Evolutionary conservation across 2,329 filamentous ascomycete species (phyloP).

Genomic region (Colletotrichum sp.): DNA sequence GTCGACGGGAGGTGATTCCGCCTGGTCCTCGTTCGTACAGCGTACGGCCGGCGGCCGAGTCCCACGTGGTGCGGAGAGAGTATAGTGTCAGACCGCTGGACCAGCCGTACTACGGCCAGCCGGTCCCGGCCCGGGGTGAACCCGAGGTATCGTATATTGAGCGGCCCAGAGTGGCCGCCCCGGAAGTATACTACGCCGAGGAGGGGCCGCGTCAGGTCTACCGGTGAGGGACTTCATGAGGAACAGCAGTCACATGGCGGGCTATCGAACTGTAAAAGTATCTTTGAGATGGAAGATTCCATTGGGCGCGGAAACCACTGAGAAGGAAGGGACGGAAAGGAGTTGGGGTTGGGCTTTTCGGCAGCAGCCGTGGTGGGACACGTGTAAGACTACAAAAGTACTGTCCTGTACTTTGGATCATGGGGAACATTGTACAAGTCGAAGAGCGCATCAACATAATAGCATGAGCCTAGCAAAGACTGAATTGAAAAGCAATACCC

Average conservation of each 20-base stretch:
- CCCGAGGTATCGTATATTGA: constrained; percentile 51
- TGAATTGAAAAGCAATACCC: not conserved
- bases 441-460: not conserved
- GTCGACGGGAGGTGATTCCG: constrained; percentile 34
- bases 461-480: not conserved
- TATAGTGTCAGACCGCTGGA: constrained; percentile 49
- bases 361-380: not conserved
- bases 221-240: constrained; percentile 24
- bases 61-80: constrained; percentile 33
- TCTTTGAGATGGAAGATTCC: not conserved
- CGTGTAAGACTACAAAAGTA: not conserved
- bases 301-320: not conserved
- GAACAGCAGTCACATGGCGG: not conserved
- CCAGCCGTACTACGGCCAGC: constrained; percentile 44
- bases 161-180: constrained; percentile 41
- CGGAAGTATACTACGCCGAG: constrained; percentile 51
- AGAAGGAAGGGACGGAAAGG: not conserved
- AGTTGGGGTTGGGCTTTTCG: not conserved
- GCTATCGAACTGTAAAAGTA: not conserved
- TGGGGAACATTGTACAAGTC: not conserved
- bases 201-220: constrained; percentile 40
- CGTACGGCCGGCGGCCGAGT: constrained; percentile 34
- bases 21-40: constrained; percentile 29
- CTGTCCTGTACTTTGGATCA: not conserved
- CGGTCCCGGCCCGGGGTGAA: constrained; percentile 26